A percentile compares a stretch with the other conserved stretches of the same genome.
Conservation (phyloP, 202 grass and related monocot species). For the Miscanthus sacchariflorus region DNA sequence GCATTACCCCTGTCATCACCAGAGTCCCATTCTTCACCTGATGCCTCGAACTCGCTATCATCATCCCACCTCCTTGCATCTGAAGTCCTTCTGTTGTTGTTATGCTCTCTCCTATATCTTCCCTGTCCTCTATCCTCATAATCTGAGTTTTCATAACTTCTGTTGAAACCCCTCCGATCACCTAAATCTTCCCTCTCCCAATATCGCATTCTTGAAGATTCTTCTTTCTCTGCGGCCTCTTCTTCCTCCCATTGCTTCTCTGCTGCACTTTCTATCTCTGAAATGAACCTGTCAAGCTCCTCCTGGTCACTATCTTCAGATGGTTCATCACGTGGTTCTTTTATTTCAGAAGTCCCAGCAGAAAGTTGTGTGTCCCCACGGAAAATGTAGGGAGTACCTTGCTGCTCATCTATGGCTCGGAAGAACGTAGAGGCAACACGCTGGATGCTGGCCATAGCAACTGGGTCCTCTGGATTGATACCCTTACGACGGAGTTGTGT, state of each 20-base stretch:
- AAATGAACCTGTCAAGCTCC: conserved; percentile 93
- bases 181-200: conserved; percentile 67
- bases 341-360: conserved; percentile 43
- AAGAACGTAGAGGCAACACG: conserved; percentile 93
- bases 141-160: conserved; percentile 57
- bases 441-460: conserved; percentile 98
- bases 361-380: conserved; percentile 52
- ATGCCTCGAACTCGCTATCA: conserved; percentile 53
- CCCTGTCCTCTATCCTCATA: conserved; percentile 55
- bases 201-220: conserved; percentile 71
- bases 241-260: conserved; percentile 96
- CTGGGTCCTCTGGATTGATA: conserved; percentile 95
- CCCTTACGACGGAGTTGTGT: conserved; percentile 90
- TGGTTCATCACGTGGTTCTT: conserved; percentile 54
- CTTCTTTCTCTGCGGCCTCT: conserved; percentile 83
- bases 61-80: conserved; percentile 55
- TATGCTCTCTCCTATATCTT: conserved; percentile 49
- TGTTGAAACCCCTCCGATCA: conserved; percentile 56
- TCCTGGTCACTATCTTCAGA: conserved; percentile 96
- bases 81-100: conserved; percentile 35
- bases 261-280: conserved; percentile 90
- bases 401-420: conserved; percentile 93
- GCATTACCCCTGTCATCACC: conserved; percentile 49
- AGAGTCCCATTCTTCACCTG: conserved; percentile 65
- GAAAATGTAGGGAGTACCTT: conserved; percentile 96